phyloP scores from a whole-genome alignment of 768 basidiomycete genomes.

The Serendipita sp. region DNA sequence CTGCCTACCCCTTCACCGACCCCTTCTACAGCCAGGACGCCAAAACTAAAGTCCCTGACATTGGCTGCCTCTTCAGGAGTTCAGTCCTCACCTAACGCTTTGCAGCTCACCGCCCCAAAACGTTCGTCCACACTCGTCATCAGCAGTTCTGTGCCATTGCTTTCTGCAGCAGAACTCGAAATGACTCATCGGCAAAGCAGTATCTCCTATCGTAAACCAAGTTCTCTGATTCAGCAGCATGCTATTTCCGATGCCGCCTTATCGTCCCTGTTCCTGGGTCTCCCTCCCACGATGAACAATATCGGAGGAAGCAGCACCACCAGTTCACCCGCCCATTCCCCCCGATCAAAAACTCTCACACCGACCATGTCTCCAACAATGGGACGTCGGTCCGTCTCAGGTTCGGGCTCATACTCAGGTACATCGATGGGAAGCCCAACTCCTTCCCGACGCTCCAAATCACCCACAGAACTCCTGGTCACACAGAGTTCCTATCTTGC shows the following conservation, averaged over 20 bases:
- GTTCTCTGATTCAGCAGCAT: neutral
- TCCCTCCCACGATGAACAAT: neutral
- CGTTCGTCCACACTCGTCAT: slow-evolving; percentile 8
- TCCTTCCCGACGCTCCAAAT: neutral
- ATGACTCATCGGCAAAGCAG: slow-evolving; percentile 37
- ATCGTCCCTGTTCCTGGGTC: neutral
- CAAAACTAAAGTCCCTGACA: slow-evolving; percentile 36
- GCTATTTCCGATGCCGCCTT: neutral
- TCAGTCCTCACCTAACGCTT: neutral
- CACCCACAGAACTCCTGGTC: slow-evolving; percentile 22
- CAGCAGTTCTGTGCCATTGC: neutral
- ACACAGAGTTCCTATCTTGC: slow-evolving; percentile 72
- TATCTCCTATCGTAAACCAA: slow-evolving; percentile 39
- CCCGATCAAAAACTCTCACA: slow-evolving; percentile 58
- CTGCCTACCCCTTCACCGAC: slow-evolving; percentile 31
- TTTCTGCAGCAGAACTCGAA: neutral
- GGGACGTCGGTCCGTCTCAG: slow-evolving; percentile 12
- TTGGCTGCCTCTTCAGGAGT: slow-evolving; percentile 20
- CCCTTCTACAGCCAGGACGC: slow-evolving; percentile 26
- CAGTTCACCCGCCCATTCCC: slow-evolving; percentile 19
- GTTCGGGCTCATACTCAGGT: neutral
- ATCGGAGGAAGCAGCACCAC: neutral
- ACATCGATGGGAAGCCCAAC: slow-evolving; percentile 8
- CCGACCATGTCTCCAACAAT: slow-evolving; percentile 35
- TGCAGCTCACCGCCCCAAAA: neutral